These are phyloP conservation scores for Closterium sp. DNA, from an alignment of 139 green algal genomes.

Conservation along the genomic window DNA sequence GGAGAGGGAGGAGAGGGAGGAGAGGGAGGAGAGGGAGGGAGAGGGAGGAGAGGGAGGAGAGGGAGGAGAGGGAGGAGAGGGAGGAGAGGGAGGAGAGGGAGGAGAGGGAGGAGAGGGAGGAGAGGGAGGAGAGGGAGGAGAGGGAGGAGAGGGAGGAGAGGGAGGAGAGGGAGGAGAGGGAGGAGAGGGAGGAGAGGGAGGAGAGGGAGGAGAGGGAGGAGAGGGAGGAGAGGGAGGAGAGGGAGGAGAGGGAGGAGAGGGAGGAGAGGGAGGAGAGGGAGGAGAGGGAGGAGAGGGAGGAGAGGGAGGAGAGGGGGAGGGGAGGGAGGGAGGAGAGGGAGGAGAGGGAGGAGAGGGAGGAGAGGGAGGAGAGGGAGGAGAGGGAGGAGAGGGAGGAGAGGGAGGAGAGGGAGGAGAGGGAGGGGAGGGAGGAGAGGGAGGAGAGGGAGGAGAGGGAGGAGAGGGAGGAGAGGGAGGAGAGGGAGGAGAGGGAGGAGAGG, in stretches of 20 bases:
- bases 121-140: background rate
- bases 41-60: background rate
- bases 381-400: conserved; percentile 4
- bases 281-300: too few relatives aligned
- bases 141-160: too few relatives aligned
- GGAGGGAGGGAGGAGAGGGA: background rate
- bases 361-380: too few relatives aligned
- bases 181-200: too few relatives aligned
- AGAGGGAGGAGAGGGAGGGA: too few relatives aligned
- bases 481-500: background rate
- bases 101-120: background rate
- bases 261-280: background rate
- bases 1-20: background rate
- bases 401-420: too few relatives aligned
- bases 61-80: too few relatives aligned
- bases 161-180: conserved; percentile 11
- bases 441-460: background rate
- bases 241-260: too few relatives aligned
- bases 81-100: conserved; percentile 9
- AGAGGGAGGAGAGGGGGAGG: too few relatives aligned
- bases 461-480: too few relatives aligned
- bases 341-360: background rate
- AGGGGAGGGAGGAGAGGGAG: conserved; percentile 3
- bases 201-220: conserved; percentile 11
- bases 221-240: background rate